phyloP scores from a whole-genome alignment of 164 flowering plant genomes.

The Aristolochia fimbriata region DNA sequence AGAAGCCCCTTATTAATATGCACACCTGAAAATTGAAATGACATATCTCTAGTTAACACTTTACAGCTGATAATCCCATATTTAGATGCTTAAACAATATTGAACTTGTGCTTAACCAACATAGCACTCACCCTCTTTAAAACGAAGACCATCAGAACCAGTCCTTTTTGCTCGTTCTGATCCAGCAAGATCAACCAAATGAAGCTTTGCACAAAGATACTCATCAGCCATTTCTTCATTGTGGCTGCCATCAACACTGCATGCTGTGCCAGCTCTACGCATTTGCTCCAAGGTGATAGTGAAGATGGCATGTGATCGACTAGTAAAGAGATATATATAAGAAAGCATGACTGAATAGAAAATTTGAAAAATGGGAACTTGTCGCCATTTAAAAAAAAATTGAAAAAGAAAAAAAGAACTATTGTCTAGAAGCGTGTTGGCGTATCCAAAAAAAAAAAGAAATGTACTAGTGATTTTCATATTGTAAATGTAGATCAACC shows the following conservation, averaged over 20 bases:
- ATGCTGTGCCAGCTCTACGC: conserved; percentile 38
- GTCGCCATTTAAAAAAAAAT: conserved; percentile 6
- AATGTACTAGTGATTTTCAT: too few species aligned
- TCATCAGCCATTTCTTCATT: conserved; percentile 65
- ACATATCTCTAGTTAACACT: neutral
- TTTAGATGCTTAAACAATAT: neutral
- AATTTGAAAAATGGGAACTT: too few species aligned
- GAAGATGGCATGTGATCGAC: conserved; percentile 99
- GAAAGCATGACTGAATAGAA: too few species aligned
- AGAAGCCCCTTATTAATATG: conserved; percentile 97
- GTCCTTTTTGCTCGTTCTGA: conserved; percentile 98
- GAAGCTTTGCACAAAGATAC: conserved; percentile 88
- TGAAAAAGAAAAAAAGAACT: neutral
- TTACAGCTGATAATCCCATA: neutral
- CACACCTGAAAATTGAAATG: conserved; percentile 48
- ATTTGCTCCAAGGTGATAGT: conserved; percentile 96
- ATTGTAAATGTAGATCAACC: neutral
- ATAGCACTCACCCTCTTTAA: conserved; percentile 95
- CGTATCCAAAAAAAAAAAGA: too few species aligned
- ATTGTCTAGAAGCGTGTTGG: neutral
- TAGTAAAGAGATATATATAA: conserved; percentile 22
- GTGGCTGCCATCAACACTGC: conserved; percentile 28
- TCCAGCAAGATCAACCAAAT: conserved; percentile 99
- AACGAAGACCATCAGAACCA: conserved; percentile 97
- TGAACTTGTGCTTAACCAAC: too few species aligned